phyloP scores from a whole-genome alignment of 148 eudicot species.

The Vaccinium vitisidaea region DNA sequence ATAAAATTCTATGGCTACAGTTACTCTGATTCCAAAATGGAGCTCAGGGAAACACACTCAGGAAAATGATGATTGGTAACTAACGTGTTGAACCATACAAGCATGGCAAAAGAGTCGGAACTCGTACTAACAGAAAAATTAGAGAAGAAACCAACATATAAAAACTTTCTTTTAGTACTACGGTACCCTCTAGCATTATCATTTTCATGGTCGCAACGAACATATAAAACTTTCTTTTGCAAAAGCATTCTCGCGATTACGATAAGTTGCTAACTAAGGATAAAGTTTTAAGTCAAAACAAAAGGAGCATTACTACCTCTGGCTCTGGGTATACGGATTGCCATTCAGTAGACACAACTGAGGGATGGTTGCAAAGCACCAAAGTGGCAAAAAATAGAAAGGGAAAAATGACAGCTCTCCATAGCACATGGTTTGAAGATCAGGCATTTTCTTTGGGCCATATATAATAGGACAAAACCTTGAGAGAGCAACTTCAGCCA shows the following conservation, averaged over 20 bases:
- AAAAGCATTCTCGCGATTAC: neutral
- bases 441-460: conserved; percentile 30
- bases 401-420: conserved; percentile 25
- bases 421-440: conserved; percentile 35
- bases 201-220: neutral
- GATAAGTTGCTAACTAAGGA: neutral
- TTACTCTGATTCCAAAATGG: too few relatives aligned
- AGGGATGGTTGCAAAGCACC: conserved; percentile 40
- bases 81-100: neutral
- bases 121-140: neutral
- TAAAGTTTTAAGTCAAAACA: neutral
- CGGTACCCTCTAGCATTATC: neutral
- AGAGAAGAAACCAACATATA: neutral
- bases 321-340: conserved; percentile 57
- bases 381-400: conserved; percentile 32
- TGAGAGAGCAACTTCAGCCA: conserved; percentile 44
- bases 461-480: conserved; percentile 46
- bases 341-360: conserved; percentile 59
- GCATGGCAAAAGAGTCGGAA: neutral
- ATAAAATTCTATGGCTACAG: too few relatives aligned
- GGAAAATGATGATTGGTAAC: too few relatives aligned
- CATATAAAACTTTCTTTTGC: neutral
- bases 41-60: too few relatives aligned
- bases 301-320: neutral
- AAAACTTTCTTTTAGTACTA: too few relatives aligned